Conservation (phyloP, 2,329 filamentous ascomycete species). For the Neonectria hederae region DNA sequence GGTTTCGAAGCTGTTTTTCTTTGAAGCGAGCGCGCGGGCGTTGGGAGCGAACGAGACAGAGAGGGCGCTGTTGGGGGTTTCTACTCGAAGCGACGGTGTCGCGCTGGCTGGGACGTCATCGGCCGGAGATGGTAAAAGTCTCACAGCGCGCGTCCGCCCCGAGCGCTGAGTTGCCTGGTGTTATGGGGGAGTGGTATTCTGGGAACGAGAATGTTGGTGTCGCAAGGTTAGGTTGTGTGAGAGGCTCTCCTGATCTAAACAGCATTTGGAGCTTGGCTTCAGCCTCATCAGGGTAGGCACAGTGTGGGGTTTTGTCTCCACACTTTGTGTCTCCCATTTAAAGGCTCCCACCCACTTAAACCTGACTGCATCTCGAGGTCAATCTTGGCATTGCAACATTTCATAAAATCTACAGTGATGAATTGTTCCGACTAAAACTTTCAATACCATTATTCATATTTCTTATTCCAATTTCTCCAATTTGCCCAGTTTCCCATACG, state of each 20-base stretch:
- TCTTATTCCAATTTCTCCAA: neutral
- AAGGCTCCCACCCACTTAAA: neutral
- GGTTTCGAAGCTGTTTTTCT: neutral
- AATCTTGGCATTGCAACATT: too few relatives aligned
- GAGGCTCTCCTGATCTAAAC: neutral
- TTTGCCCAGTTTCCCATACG: too few relatives aligned
- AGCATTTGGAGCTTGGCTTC: constrained; percentile 5
- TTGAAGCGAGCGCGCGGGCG: neutral
- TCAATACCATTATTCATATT: neutral
- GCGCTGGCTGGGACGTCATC: constrained; percentile 45
- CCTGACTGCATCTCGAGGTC: neutral
- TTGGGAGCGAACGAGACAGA: constrained; percentile 5
- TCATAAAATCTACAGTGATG: neutral
- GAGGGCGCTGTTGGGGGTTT: constrained; percentile 8
- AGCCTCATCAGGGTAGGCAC: constrained; percentile 4
- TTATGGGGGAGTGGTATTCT: neutral
- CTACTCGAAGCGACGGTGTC: constrained; percentile 41
- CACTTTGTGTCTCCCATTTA: neutral
- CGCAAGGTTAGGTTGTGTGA: constrained; percentile 1
- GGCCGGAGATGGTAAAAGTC: constrained; percentile 33
- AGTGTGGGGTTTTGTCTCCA: neutral
- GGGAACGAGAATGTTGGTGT: neutral
- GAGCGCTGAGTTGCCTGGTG: constrained; percentile 23
- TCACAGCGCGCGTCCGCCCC: constrained; percentile 45
- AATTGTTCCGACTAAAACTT: neutral